Percentiles rank a stretch among this genome's conserved stretches.
phyloP scores from a whole-genome alignment of 148 eudicot genomes.

The Chenopodium quinoa region DNA sequence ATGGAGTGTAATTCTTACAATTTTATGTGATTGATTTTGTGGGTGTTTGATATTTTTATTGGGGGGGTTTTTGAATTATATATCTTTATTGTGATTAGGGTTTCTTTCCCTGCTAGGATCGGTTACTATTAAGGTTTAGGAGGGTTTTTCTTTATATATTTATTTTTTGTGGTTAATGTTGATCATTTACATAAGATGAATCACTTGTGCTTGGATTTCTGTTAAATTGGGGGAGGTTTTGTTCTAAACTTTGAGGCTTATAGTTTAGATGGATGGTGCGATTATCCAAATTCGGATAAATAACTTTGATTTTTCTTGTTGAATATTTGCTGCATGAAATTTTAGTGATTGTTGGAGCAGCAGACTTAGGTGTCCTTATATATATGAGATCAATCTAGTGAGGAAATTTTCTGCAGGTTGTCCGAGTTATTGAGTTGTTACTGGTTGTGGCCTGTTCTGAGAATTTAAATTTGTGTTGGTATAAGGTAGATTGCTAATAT shows the following conservation, averaged over 20 bases:
- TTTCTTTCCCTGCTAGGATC: too few species aligned
- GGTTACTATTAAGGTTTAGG: neutral
- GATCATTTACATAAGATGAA: neutral
- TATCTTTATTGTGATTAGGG: too few species aligned
- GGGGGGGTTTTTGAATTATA: too few species aligned
- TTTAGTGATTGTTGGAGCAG: neutral
- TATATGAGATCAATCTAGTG: neutral
- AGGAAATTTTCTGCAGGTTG: too few species aligned
- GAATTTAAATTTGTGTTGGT: too few species aligned
- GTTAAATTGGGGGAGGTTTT: neutral
- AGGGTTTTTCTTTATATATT: neutral
- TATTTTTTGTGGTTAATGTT: neutral
- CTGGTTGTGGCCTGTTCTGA: too few species aligned
- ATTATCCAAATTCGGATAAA: neutral
- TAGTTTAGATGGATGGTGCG: neutral
- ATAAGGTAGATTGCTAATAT: too few species aligned
- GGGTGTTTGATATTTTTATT: constrained; percentile 1
- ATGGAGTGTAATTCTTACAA: neutral
- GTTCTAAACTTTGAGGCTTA: neutral
- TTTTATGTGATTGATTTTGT: neutral
- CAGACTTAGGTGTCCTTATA: neutral
- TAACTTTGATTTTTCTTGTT: neutral
- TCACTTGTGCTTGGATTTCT: neutral
- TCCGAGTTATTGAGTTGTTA: too few species aligned
- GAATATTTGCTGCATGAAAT: neutral